phyloP scores from a whole-genome alignment of 495 filamentous ascomycete species.

The Aspergillus avenaceus region DNA sequence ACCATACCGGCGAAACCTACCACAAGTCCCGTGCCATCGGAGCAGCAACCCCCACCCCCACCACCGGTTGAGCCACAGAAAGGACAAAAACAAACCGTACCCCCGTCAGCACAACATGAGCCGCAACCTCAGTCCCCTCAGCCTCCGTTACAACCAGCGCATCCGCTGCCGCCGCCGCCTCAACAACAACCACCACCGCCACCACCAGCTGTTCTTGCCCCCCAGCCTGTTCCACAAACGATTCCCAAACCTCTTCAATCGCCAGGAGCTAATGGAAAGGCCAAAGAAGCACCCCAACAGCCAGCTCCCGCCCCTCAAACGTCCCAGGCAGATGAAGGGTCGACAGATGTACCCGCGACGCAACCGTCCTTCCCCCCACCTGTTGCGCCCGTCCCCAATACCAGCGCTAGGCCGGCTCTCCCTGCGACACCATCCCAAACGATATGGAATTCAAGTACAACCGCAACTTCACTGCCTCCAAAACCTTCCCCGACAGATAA shows the following conservation, averaged over 20 bases:
- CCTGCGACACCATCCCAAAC: conserved; percentile 22
- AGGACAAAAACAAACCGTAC: conserved; percentile 2
- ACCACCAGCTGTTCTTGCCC: conserved; percentile 10
- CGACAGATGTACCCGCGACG: conserved; percentile 16
- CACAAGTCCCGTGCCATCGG: background rate
- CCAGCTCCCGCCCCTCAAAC: conserved; percentile 23
- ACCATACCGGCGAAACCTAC: conserved; percentile 2
- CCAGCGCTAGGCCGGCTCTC: conserved; percentile 1
- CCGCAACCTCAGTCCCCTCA: conserved; percentile 9
- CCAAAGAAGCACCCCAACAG: conserved; percentile 29
- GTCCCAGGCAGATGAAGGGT: conserved; percentile 10
- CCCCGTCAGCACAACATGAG: background rate
- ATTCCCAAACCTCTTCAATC: conserved; percentile 27
- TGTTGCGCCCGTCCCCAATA: conserved; percentile 8
- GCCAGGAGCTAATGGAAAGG: conserved; percentile 33
- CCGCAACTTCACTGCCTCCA: conserved; percentile 11
- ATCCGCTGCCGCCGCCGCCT: conserved; percentile 1
- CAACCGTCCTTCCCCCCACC: conserved; percentile 17
- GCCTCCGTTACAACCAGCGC: background rate
- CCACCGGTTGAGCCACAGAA: conserved; percentile 7
- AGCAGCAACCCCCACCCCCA: conserved; percentile 2
- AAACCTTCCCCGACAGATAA: conserved; percentile 8
- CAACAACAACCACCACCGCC: conserved; percentile 8
- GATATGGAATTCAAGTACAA: conserved; percentile 17
- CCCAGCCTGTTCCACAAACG: conserved; percentile 16